phyloP scores from a whole-genome alignment of 257 asterid genomes.

The Thymus quinquecostatus region DNA sequence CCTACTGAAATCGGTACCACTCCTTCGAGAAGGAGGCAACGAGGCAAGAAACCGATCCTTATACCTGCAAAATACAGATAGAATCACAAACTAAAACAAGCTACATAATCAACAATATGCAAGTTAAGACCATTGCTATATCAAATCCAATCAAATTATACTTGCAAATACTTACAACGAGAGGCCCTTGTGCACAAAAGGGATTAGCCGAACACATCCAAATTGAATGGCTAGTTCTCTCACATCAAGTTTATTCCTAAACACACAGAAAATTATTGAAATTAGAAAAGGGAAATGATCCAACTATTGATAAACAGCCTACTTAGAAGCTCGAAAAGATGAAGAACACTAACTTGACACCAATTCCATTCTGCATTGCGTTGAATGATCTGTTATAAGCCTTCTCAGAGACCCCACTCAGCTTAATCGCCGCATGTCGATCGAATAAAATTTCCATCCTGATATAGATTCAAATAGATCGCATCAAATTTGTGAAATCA shows the following conservation, averaged over 20 bases:
- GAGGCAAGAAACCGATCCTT: constrained; percentile 84
- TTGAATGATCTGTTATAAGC: constrained; percentile 87
- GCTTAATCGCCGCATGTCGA: constrained; percentile 67
- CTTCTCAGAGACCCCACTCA: constrained; percentile 91
- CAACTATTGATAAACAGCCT: neutral
- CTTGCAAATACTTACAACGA: constrained; percentile 57
- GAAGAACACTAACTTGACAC: constrained; percentile 64
- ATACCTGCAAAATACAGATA: constrained; percentile 52
- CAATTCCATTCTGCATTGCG: constrained; percentile 92
- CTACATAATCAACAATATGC: neutral
- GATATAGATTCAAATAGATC: constrained; percentile 10
- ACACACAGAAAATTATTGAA: neutral
- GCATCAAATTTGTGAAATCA: neutral
- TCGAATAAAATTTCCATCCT: constrained; percentile 84
- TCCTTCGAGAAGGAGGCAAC: constrained; percentile 77
- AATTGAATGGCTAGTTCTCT: constrained; percentile 93
- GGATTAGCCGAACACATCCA: constrained; percentile 86
- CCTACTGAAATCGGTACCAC: constrained; percentile 78
- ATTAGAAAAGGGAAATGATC: neutral
- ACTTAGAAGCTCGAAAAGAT: neutral
- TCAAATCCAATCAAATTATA: neutral
- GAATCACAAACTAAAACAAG: neutral
- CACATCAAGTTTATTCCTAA: constrained; percentile 83
- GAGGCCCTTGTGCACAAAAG: constrained; percentile 71
- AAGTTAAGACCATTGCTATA: neutral